Conservation (phyloP, 805 yeast genomes). For the Metschnikowia baotianmanensis region DNA sequence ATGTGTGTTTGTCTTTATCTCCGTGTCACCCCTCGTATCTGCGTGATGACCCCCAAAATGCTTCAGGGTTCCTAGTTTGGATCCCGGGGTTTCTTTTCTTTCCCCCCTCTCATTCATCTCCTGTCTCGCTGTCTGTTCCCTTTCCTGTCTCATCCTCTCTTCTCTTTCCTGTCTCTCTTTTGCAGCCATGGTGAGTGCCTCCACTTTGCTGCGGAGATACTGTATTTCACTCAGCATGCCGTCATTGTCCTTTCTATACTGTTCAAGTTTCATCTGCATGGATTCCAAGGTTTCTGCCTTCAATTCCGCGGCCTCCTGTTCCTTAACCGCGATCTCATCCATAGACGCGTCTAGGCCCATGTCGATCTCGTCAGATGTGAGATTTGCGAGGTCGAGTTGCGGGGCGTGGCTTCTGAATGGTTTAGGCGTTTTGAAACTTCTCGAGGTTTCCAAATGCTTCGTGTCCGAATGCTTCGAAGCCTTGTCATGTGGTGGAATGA, state of each 20-base stretch:
- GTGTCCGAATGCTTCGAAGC: too few relatives aligned
- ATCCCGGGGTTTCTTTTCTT: background rate
- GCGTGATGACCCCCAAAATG: too few relatives aligned
- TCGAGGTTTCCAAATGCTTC: too few relatives aligned
- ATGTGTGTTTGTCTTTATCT: too few relatives aligned
- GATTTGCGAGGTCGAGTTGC: constrained; percentile 12
- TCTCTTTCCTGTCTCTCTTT: background rate
- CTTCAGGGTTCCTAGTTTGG: too few relatives aligned
- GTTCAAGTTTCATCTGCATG: constrained; percentile 12
- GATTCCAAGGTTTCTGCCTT: constrained; percentile 1
- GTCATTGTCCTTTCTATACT: constrained; percentile 16
- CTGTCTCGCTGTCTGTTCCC: background rate
- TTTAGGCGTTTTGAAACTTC: too few relatives aligned
- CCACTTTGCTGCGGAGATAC: constrained; percentile 10
- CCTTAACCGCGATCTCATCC: background rate
- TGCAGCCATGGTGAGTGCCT: background rate
- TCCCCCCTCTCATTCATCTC: background rate
- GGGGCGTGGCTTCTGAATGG: constrained; percentile 10
- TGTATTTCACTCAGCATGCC: constrained; percentile 20
- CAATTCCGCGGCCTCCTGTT: background rate
- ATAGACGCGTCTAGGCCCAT: background rate
- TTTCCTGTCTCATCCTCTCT: background rate
- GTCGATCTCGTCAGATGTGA: constrained; percentile 17
- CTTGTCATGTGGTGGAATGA: background rate
- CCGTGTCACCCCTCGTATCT: too few relatives aligned